Conservation (phyloP, 768 basidiomycete species). For the Naematelia aurantialba region DNA sequence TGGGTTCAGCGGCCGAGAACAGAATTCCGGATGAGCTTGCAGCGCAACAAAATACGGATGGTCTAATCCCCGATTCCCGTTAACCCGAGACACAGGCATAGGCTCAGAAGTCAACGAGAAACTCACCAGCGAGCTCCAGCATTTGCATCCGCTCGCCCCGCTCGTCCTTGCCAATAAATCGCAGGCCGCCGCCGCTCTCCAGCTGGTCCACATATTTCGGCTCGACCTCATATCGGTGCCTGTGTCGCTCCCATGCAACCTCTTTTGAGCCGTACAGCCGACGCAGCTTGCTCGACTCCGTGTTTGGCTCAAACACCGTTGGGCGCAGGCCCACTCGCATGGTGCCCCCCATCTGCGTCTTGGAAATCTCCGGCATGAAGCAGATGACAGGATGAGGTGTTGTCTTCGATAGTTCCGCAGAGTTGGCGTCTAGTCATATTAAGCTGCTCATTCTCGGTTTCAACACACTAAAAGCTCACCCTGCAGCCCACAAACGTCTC, state of each 20-base stretch:
- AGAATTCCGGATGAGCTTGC: slow-evolving; percentile 98
- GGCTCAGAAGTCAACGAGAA: background rate
- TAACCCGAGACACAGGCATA: background rate
- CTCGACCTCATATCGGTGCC: slow-evolving; percentile 95
- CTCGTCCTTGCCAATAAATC: slow-evolving; percentile 85
- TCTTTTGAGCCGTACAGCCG: slow-evolving; percentile 76
- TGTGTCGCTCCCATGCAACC: slow-evolving; percentile 91
- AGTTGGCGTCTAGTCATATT: slow-evolving; percentile 65
- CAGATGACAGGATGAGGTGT: slow-evolving; percentile 69
- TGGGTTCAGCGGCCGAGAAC: slow-evolving; percentile 94
- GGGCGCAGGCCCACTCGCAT: slow-evolving; percentile 99
- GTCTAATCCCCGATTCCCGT: too few relatives aligned
- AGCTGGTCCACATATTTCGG: slow-evolving; percentile 75
- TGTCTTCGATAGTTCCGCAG: slow-evolving; percentile 67
- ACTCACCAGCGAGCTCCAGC: slow-evolving; percentile 75
- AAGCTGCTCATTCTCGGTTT: background rate
- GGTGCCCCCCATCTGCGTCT: slow-evolving; percentile 98
- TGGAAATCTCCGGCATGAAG: slow-evolving; percentile 99
- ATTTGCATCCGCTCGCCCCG: slow-evolving; percentile 96
- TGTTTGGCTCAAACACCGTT: slow-evolving; percentile 74
- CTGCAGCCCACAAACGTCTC: slow-evolving; percentile 69
- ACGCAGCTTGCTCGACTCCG: slow-evolving; percentile 63
- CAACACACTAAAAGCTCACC: slow-evolving; percentile 54
- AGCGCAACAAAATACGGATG: slow-evolving; percentile 92
- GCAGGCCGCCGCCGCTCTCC: slow-evolving; percentile 63